Evolutionary conservation across 2,329 filamentous ascomycete species (phyloP).

Genomic region (Aspergillus novoparasiticus): DNA sequence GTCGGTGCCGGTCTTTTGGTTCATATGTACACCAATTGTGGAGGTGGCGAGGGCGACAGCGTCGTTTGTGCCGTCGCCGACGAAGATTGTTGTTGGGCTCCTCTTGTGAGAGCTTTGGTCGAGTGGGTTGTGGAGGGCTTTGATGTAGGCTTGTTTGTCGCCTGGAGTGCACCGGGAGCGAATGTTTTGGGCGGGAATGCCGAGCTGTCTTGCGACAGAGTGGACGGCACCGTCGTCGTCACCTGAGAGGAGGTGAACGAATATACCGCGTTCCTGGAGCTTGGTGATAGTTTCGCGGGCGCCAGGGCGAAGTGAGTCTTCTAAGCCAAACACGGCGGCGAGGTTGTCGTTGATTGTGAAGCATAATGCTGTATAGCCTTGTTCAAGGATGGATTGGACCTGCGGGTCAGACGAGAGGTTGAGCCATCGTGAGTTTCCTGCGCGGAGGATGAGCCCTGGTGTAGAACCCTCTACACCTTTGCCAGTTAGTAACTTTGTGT

Average conservation of each 20-base stretch:
- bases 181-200: conserved; percentile 44
- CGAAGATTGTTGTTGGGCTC: conserved; percentile 56
- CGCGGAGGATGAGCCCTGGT: conserved; percentile 22
- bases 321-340: conserved; percentile 55
- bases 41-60: conserved; percentile 72
- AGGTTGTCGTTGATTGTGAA: conserved; percentile 52
- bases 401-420: conserved; percentile 31
- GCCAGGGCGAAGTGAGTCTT: conserved; percentile 51
- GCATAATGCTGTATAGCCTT: conserved; percentile 58
- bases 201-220: conserved; percentile 48
- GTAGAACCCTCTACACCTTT: conserved; percentile 32
- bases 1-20: conserved; percentile 64
- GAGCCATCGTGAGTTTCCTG: conserved; percentile 40
- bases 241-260: conserved; percentile 59
- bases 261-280: conserved; percentile 52
- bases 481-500: conserved; percentile 30
- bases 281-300: conserved; percentile 55
- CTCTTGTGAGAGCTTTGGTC: neutral
- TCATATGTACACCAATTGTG: conserved; percentile 71
- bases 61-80: conserved; percentile 80
- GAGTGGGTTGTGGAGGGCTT: conserved; percentile 25
- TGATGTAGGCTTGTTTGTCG: conserved; percentile 59
- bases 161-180: conserved; percentile 53
- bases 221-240: conserved; percentile 56
- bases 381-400: conserved; percentile 37